These are phyloP conservation scores for Myxozyma kluyveri DNA, from an alignment of 805 yeast genomes.

Conservation along the genomic window DNA sequence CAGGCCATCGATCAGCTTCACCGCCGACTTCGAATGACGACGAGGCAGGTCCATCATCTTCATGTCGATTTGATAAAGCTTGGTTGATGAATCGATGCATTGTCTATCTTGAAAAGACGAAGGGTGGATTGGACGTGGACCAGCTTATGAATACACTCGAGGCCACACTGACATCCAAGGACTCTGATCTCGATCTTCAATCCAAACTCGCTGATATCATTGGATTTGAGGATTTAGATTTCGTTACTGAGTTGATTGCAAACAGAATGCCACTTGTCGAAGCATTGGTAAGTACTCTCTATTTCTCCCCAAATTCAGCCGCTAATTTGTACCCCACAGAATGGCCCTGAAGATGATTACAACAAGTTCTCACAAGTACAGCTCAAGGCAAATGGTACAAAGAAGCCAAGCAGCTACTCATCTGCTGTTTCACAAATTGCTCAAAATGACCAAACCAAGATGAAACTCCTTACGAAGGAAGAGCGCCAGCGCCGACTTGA, in stretches of 20 bases:
- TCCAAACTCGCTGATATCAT: slow-evolving; percentile 71
- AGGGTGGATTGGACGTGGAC: slow-evolving; percentile 14
- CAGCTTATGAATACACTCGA: slow-evolving; percentile 20
- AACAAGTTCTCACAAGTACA: slow-evolving; percentile 16
- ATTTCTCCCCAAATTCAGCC: not conserved
- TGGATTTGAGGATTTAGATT: slow-evolving; percentile 82
- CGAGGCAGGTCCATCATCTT: not conserved
- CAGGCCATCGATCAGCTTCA: slow-evolving; percentile 1
- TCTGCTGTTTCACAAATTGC: not conserved
- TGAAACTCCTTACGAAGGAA: slow-evolving; percentile 22
- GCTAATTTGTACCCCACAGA: not conserved
- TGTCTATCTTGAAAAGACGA: slow-evolving; percentile 1
- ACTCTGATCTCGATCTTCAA: slow-evolving; percentile 51
- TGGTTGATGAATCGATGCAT: slow-evolving; percentile 22
- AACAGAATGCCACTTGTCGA: slow-evolving; percentile 32
- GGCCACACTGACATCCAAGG: slow-evolving; percentile 1
- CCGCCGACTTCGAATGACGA: slow-evolving; percentile 8
- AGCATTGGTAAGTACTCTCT: slow-evolving; percentile 1
- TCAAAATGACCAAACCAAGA: not conserved
- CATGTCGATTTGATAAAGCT: slow-evolving; percentile 8
- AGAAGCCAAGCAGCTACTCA: not conserved
- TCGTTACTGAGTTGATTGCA: slow-evolving; percentile 62
- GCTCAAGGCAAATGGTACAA: slow-evolving; percentile 7
- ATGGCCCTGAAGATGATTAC: not conserved
- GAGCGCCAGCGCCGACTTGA: slow-evolving; percentile 31